A percentile compares a stretch with the other conserved stretches of the same genome.
phyloP scores from a whole-genome alignment of 176 grass and related monocot genomes.

The Dendrocalamus sinicus region DNA sequence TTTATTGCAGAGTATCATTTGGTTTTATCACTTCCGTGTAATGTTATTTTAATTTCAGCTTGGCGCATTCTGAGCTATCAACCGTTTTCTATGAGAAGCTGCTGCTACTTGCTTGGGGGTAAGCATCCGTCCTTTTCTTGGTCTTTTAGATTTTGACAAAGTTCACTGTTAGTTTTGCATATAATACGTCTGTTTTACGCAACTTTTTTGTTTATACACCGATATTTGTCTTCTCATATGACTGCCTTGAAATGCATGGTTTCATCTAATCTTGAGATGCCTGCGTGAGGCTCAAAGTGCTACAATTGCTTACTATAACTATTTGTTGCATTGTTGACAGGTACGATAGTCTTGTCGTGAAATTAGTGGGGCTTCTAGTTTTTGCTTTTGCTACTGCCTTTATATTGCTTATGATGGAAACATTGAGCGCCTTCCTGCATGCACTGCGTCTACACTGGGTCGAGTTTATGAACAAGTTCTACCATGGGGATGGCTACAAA shows the following conservation, averaged over 20 bases:
- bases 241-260: slow-evolving; percentile 18
- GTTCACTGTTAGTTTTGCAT: background rate
- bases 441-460: slow-evolving; percentile 99
- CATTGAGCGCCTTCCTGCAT: slow-evolving; percentile 94
- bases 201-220: background rate
- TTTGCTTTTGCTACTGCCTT: slow-evolving; percentile 98
- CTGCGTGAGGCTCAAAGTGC: background rate
- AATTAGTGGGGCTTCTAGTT: slow-evolving; percentile 64
- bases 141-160: background rate
- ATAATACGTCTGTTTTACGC: background rate
- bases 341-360: slow-evolving; percentile 78
- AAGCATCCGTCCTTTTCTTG: slow-evolving; percentile 23
- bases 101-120: slow-evolving; percentile 96
- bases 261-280: slow-evolving; percentile 19
- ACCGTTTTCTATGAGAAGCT: slow-evolving; percentile 99
- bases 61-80: slow-evolving; percentile 97
- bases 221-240: background rate
- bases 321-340: slow-evolving; percentile 57
- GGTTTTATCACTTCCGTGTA: slow-evolving; percentile 34
- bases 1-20: slow-evolving; percentile 11
- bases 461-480: slow-evolving; percentile 99
- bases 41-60: slow-evolving; percentile 64
- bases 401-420: slow-evolving; percentile 99
- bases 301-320: slow-evolving; percentile 18
- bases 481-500: slow-evolving; percentile 97